These are phyloP conservation scores for Fraxinus greggii DNA, from an alignment of 305 asterid species.

Conservation along the genomic window DNA sequence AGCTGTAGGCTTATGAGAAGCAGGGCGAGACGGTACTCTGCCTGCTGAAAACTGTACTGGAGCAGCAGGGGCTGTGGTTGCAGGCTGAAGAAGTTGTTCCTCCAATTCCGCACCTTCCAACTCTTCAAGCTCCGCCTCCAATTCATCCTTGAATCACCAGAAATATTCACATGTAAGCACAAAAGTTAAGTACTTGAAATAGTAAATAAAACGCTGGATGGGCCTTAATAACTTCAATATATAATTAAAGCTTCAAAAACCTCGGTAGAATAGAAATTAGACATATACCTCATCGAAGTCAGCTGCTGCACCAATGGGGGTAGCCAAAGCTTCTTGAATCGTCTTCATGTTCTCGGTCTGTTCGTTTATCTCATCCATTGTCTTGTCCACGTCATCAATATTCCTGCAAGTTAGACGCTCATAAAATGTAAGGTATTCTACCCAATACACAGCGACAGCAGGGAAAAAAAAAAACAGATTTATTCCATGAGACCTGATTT, in stretches of 20 bases:
- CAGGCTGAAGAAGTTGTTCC: slow-evolving; percentile 60
- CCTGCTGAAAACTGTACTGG: slow-evolving; percentile 35
- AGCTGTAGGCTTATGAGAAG: slow-evolving; percentile 37
- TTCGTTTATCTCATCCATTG: slow-evolving; percentile 75
- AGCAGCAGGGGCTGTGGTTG: slow-evolving; percentile 45
- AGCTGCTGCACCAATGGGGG: slow-evolving; percentile 60
- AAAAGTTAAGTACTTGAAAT: not conserved
- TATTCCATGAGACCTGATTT: not conserved
- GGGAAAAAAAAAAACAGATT: not conserved
- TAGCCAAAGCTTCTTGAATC: slow-evolving; percentile 63
- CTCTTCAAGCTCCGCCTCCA: slow-evolving; percentile 76
- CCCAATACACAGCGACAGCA: not conserved
- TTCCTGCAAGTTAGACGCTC: slow-evolving; percentile 30
- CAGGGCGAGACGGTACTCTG: slow-evolving; percentile 39
- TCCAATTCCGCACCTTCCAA: slow-evolving; percentile 63
- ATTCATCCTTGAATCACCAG: slow-evolving; percentile 47
- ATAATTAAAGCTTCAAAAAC: not conserved
- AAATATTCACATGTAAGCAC: not conserved
- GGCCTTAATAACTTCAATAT: not conserved
- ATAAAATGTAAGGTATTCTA: not conserved
- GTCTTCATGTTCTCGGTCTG: slow-evolving; percentile 75
- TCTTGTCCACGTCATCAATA: slow-evolving; percentile 72
- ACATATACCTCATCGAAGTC: slow-evolving; percentile 61
- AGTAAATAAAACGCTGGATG: not conserved
- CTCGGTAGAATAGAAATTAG: not conserved